Base-by-base conservation (phyloP, 768 basidiomycete species). In the Chalciporus chontae region DNA sequence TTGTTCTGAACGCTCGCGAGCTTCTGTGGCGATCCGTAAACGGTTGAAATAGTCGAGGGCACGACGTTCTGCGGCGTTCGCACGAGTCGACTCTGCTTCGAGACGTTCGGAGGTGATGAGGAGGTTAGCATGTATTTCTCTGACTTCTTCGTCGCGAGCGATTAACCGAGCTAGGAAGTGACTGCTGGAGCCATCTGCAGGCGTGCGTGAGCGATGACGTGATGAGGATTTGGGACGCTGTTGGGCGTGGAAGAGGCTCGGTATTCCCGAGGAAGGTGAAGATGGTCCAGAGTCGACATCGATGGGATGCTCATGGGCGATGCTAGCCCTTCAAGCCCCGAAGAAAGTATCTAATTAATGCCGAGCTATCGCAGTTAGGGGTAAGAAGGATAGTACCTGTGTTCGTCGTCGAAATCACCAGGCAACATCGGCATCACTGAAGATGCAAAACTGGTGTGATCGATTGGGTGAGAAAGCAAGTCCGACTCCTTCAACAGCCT, bases 21-120 rank as follows among this genome's bases (percentile, higher is more conserved):
- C 70, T 11, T 74, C 73, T 23, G 71, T 73, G 9, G 69, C 71
- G 36, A 66, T 60, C 41, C 70, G 71, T 48, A 78, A 63, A 21
- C 71, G 68, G 45, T 67, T 62, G 19, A 74, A 74, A 52, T 77
- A 69, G 40, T 77, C 77, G 39, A 75, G 63, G n/a, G 75, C 75
- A 34, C 75, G 71, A 36, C 66, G 66, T 52, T 77, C 76, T n/a
- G 76, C 73, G 21, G 70, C 65, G 24, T 68, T 68, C 19, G 74
- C 76, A 47, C 76, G 75, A 24, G 58, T 56, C 3, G 75, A 69
- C 52, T 77, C 76, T 11, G 57, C 51, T 45, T 76, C 73, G 38
- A 77, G 63, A n/a, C 68, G 66, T 37, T 68, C 66, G 6, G 57
- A 47, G 37, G 59, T 53, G 51, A 62, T 58, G 40, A 32, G 51